These are phyloP conservation scores for Haplographium delicatum DNA, from an alignment of 495 filamentous ascomycete genomes.

Conservation along the genomic window DNA sequence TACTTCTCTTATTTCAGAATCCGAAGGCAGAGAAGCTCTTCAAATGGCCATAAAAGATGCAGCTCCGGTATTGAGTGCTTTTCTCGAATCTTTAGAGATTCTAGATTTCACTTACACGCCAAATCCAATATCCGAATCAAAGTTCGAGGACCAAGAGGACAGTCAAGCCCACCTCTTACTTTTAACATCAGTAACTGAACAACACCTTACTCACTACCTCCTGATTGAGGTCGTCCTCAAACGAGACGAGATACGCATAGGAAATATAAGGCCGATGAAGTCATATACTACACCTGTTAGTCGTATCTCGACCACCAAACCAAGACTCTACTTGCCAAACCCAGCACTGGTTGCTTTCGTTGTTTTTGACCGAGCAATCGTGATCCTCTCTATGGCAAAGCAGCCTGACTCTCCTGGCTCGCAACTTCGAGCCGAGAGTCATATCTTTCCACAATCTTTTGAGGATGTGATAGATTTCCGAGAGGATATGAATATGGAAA, in stretches of 20 bases:
- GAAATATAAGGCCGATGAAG: slow-evolving; percentile 54
- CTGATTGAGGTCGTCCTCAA: slow-evolving; percentile 44
- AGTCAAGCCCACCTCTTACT: slow-evolving; percentile 23
- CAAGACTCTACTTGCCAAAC: slow-evolving; percentile 70
- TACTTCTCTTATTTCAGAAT: slow-evolving; percentile 31
- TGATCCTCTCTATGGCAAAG: slow-evolving; percentile 63
- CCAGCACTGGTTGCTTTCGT: slow-evolving; percentile 78
- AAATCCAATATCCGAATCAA: slow-evolving; percentile 24
- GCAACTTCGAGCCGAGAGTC: slow-evolving; percentile 62
- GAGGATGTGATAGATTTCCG: slow-evolving; percentile 83
- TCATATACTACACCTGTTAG: slow-evolving; percentile 49
- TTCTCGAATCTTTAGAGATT: slow-evolving; percentile 30
- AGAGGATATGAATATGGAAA: slow-evolving; percentile 54
- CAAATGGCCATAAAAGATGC: slow-evolving; percentile 30
- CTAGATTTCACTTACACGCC: slow-evolving; percentile 41
- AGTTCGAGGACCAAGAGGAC: slow-evolving; percentile 17
- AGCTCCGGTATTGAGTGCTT: slow-evolving; percentile 15
- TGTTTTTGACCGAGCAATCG: slow-evolving; percentile 68
- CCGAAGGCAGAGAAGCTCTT: slow-evolving; percentile 32
- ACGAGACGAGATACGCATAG: slow-evolving; percentile 34
- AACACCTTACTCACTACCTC: slow-evolving; percentile 37
- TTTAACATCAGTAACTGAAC: slow-evolving; percentile 26
- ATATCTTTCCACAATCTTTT: slow-evolving; percentile 49
- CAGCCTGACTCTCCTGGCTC: slow-evolving; percentile 58
- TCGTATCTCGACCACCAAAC: slow-evolving; percentile 40